Percentiles rank a stretch among this genome's conserved stretches.
phyloP scores from a whole-genome alignment of 2,329 filamentous ascomycete genomes.

The Colletotrichum sp. region DNA sequence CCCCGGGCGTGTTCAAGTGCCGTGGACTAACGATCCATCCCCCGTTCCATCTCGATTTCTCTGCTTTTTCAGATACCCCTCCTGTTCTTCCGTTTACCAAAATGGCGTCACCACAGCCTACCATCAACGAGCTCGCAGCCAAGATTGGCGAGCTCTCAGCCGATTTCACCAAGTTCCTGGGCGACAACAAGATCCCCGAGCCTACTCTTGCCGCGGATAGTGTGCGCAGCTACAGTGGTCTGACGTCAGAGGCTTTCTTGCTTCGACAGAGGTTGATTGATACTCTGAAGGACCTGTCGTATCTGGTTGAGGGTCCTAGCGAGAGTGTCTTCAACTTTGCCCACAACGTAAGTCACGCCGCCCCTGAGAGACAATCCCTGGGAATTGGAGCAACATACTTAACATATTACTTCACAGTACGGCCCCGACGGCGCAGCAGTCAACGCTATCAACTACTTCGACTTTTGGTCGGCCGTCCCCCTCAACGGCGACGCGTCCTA shows the following conservation, averaged over 20 bases:
- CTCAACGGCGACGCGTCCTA: conserved; percentile 48
- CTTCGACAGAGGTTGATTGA: conserved; percentile 48
- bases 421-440: conserved; percentile 48
- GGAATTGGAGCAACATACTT: fast-evolving
- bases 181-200: conserved; percentile 44
- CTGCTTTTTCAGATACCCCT: conserved; percentile 5
- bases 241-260: conserved; percentile 47
- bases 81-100: conserved; percentile 6
- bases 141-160: conserved; percentile 48
- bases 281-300: conserved; percentile 48
- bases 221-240: conserved; percentile 42
- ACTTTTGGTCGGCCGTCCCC: conserved; percentile 57
- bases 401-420: conserved; percentile 25
- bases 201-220: conserved; percentile 49
- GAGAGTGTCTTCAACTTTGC: conserved; percentile 53
- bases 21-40: neutral
- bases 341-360: conserved; percentile 36
- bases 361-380: fast-evolving
- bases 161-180: conserved; percentile 41
- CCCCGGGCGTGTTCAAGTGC: neutral
- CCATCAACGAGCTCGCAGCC: conserved; percentile 46
- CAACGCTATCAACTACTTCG: conserved; percentile 54
- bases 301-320: conserved; percentile 50
- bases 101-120: conserved; percentile 36
- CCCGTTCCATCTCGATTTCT: neutral